phyloP scores from a whole-genome alignment of 208 protist species.

The Sergeia podlipaevii region DNA sequence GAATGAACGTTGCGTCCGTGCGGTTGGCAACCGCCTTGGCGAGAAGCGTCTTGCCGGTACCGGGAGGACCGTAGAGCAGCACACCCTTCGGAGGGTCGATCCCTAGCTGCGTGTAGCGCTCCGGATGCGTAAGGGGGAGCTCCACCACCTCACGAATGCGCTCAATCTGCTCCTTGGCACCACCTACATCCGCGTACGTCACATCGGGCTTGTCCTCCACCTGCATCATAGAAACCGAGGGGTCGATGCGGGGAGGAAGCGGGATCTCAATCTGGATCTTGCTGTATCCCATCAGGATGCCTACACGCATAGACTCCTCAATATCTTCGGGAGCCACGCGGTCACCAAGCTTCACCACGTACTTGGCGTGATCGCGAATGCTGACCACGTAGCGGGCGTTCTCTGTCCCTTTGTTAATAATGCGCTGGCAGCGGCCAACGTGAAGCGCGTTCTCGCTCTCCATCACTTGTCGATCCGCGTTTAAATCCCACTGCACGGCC shows the following conservation, averaged over 20 bases:
- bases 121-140: slow-evolving; percentile 99
- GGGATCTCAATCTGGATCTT: slow-evolving; percentile 99
- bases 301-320: slow-evolving; percentile 99
- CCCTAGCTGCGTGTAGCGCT: slow-evolving; percentile 98
- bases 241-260: slow-evolving; percentile 99
- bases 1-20: slow-evolving; percentile 99
- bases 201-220: slow-evolving; percentile 98
- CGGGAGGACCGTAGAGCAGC: slow-evolving; percentile 99
- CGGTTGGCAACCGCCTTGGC: slow-evolving; percentile 99
- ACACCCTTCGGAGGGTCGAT: slow-evolving; percentile 99
- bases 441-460: slow-evolving; percentile 97
- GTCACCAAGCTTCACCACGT: slow-evolving; percentile 99
- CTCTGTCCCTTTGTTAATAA: slow-evolving; percentile 93
- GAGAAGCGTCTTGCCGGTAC: slow-evolving; percentile 99
- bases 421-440: slow-evolving; percentile 99
- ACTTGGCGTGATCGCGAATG: slow-evolving; percentile 98
- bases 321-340: slow-evolving; percentile 99
- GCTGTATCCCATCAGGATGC: slow-evolving; percentile 94
- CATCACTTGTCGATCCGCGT: slow-evolving; percentile 97
- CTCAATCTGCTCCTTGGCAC: slow-evolving; percentile 99
- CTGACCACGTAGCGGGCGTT: slow-evolving; percentile 98
- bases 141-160: slow-evolving; percentile 99
- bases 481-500: slow-evolving; percentile 98
- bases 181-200: slow-evolving; percentile 99
- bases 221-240: slow-evolving; percentile 99